These are phyloP conservation scores for Pichia cephalocereana DNA, from an alignment of 805 yeast genomes.

Conservation along the genomic window DNA sequence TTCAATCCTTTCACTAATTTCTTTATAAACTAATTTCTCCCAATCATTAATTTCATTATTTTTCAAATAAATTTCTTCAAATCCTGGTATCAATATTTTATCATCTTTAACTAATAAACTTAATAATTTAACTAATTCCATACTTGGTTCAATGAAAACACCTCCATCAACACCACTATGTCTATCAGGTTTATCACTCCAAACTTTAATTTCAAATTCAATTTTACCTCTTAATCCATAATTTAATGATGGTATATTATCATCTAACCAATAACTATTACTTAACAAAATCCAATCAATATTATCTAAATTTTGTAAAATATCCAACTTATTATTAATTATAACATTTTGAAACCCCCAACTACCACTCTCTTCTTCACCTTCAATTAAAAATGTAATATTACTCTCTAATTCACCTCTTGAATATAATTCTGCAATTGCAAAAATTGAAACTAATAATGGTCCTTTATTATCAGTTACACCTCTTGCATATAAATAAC, in stretches of 20 bases:
- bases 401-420: slow-evolving; percentile 50
- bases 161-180: slow-evolving; percentile 99
- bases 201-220: slow-evolving; percentile 63
- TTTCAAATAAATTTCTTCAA: slow-evolving; percentile 5
- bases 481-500: slow-evolving; percentile 86
- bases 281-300: slow-evolving; percentile 87
- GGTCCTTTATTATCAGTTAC: slow-evolving; percentile 96
- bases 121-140: slow-evolving; percentile 69
- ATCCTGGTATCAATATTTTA: slow-evolving; percentile 50
- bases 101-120: slow-evolving; percentile 56
- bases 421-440: slow-evolving; percentile 65
- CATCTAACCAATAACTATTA: slow-evolving; percentile 92
- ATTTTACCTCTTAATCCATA: slow-evolving; percentile 92
- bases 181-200: slow-evolving; percentile 72
- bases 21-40: slow-evolving; percentile 55
- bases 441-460: slow-evolving; percentile 71
- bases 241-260: slow-evolving; percentile 79
- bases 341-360: slow-evolving; percentile 71
- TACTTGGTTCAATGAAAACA: slow-evolving; percentile 75
- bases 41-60: slow-evolving; percentile 18
- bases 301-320: slow-evolving; percentile 36
- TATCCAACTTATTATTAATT: slow-evolving; percentile 35
- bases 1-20: slow-evolving; percentile 37
- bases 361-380: slow-evolving; percentile 94
- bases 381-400: slow-evolving; percentile 79